These are phyloP conservation scores for Bjerkandera adusta DNA, from an alignment of 1,284 basidiomycete species.

Conservation along the genomic window DNA sequence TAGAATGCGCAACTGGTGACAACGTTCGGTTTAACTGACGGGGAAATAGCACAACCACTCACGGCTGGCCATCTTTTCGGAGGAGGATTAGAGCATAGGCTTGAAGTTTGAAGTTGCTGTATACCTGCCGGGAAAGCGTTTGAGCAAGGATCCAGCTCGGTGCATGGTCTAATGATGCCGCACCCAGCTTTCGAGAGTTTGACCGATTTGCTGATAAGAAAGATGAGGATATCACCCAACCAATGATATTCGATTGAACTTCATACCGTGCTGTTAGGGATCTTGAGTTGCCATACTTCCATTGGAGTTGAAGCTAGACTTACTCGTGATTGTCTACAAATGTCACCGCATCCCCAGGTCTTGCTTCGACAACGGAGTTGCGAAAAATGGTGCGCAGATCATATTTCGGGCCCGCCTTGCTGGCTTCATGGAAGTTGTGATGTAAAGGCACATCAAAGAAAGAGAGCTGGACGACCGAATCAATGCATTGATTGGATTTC, in stretches of 20 bases:
- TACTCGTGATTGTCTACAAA: constrained; percentile 87
- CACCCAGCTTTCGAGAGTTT: constrained; percentile 78
- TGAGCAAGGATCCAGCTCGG: not conserved
- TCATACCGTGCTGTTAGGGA: constrained; percentile 51
- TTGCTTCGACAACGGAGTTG: constrained; percentile 51
- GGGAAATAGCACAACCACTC: constrained; percentile 29
- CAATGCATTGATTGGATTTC: not conserved
- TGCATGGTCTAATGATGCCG: constrained; percentile 21
- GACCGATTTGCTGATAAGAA: constrained; percentile 59
- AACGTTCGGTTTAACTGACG: constrained; percentile 2
- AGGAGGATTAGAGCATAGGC: constrained; percentile 89
- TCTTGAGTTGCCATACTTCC: not conserved
- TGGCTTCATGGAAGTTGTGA: constrained; percentile 66
- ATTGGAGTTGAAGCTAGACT: constrained; percentile 27
- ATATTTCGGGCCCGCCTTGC: constrained; percentile 53
- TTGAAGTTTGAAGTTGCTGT: constrained; percentile 66
- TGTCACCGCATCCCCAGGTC: constrained; percentile 73
- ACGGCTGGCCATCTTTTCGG: constrained; percentile 85
- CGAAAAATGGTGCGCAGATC: constrained; percentile 66
- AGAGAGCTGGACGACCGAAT: constrained; percentile 44
- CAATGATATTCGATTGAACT: constrained; percentile 15
- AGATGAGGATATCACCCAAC: constrained; percentile 10
- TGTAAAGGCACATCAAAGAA: constrained; percentile 84
- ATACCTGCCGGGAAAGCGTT: constrained; percentile 49
- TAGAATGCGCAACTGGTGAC: constrained; percentile 83